Evolutionary conservation across 257 asterid species (phyloP).

Genomic region (Penstemon davidsonii): DNA sequence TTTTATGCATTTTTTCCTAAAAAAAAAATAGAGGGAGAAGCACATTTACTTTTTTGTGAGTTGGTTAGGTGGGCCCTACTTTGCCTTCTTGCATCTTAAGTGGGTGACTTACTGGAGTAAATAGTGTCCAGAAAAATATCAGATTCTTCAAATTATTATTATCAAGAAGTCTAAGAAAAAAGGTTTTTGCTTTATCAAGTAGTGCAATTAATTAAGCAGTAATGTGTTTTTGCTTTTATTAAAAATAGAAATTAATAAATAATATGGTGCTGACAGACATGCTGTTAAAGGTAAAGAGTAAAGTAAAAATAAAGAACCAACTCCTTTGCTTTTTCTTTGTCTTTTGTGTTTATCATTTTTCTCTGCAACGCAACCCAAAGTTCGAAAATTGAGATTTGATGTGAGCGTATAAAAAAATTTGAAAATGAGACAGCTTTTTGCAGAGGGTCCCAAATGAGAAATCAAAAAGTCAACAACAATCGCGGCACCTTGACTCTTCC

Average conservation of each 20-base stretch:
- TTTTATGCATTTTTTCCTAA: too few relatives aligned
- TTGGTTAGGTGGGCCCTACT: slow-evolving; percentile 25
- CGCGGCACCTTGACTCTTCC: neutral
- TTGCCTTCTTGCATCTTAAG: slow-evolving; percentile 21
- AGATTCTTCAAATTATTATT: too few relatives aligned
- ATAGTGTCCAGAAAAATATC: too few relatives aligned
- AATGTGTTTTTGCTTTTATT: neutral
- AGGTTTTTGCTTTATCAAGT: neutral
- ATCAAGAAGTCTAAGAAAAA: too few relatives aligned
- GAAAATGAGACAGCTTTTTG: neutral
- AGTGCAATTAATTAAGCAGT: neutral
- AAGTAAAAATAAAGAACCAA: neutral
- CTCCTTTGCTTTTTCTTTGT: neutral
- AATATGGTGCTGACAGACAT: too few relatives aligned
- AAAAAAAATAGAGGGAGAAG: neutral
- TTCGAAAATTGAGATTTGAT: neutral
- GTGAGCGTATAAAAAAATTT: neutral
- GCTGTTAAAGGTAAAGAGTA: too few relatives aligned
- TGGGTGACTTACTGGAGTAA: neutral
- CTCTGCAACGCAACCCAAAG: neutral
- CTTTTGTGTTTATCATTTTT: neutral
- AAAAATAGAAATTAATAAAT: too few relatives aligned
- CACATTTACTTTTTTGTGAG: slow-evolving; percentile 8
- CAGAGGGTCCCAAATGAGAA: slow-evolving; percentile 12
- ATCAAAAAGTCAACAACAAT: slow-evolving; percentile 14